These are phyloP conservation scores for Stachybotrys elegans DNA, from an alignment of 2,329 filamentous ascomycete genomes.

Conservation along the genomic window DNA sequence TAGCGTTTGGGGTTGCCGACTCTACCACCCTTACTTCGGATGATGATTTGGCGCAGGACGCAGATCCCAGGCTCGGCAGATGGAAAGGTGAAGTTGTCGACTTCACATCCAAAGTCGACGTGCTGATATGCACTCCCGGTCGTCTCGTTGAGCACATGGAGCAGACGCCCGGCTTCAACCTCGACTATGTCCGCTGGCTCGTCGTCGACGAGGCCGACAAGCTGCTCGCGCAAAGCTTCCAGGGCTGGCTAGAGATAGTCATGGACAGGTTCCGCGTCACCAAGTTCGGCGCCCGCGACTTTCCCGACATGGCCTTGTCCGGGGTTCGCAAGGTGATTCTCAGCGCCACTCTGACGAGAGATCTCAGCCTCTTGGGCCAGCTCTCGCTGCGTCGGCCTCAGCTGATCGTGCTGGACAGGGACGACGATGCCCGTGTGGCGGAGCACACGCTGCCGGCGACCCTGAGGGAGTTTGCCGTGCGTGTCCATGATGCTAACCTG, in stretches of 20 bases:
- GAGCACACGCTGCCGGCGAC: conserved; percentile 55
- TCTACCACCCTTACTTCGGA: neutral
- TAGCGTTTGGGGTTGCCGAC: neutral
- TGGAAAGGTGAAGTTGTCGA: conserved; percentile 51
- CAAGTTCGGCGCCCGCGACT: conserved; percentile 47
- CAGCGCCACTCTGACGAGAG: conserved; percentile 87
- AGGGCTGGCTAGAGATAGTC: conserved; percentile 78
- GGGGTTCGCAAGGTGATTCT: conserved; percentile 76
- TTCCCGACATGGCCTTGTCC: conserved; percentile 44
- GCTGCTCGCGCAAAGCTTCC: conserved; percentile 84
- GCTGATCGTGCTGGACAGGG: conserved; percentile 67
- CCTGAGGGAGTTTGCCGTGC: conserved; percentile 61
- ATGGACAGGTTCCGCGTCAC: conserved; percentile 53
- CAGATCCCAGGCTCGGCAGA: conserved; percentile 25
- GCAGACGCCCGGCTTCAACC: conserved; percentile 73
- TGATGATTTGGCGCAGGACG: conserved; percentile 6
- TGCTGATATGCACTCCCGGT: conserved; percentile 88
- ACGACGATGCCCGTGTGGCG: conserved; percentile 34
- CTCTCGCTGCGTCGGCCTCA: conserved; percentile 69
- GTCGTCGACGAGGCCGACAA: conserved; percentile 94
- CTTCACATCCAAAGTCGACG: conserved; percentile 70
- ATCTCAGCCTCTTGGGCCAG: conserved; percentile 72
- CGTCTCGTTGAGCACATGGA: conserved; percentile 87
- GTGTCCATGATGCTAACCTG: conserved; percentile 62
- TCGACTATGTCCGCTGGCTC: conserved; percentile 79